Conservation (phyloP, 2,329 filamentous ascomycete genomes). For the Gaeumannomyces sp. region DNA sequence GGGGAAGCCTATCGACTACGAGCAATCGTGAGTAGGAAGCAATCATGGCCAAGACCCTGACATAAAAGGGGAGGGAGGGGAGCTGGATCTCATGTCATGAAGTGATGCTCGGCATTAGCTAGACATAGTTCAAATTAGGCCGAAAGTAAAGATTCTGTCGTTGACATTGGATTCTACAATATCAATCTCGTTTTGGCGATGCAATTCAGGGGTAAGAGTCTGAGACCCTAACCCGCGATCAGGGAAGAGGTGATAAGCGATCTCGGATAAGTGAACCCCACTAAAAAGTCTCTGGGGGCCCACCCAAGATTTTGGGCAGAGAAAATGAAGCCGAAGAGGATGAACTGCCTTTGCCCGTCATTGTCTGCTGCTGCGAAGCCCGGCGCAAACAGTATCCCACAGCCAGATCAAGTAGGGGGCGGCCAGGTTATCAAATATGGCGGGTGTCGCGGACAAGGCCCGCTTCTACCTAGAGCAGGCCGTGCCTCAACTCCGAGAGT, state of each 20-base stretch:
- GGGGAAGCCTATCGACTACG: neutral
- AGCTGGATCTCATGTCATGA: too few relatives aligned
- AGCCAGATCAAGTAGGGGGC: neutral
- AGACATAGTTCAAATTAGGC: too few relatives aligned
- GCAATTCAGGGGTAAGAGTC: neutral
- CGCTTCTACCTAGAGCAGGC: conserved; percentile 91
- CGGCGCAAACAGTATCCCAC: neutral
- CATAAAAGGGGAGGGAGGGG: too few relatives aligned
- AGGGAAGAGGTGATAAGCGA: neutral
- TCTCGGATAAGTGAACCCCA: neutral
- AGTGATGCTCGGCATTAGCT: too few relatives aligned
- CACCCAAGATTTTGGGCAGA: neutral
- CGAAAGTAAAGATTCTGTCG: too few relatives aligned
- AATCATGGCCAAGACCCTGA: too few relatives aligned
- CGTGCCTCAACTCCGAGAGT: conserved; percentile 86
- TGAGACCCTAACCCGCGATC: neutral
- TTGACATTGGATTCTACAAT: neutral
- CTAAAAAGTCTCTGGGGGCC: neutral
- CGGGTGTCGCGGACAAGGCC: conserved; percentile 84
- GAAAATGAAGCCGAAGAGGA: neutral
- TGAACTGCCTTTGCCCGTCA: neutral
- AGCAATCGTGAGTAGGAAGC: neutral
- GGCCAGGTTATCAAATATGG: conserved; percentile 45
- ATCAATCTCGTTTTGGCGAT: neutral
- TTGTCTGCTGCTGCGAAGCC: neutral